A percentile compares a stretch with the other conserved stretches of the same genome.
Conservation (phyloP, 1,139 yeast genomes). For the Spathaspora jeffriesii region DNA sequence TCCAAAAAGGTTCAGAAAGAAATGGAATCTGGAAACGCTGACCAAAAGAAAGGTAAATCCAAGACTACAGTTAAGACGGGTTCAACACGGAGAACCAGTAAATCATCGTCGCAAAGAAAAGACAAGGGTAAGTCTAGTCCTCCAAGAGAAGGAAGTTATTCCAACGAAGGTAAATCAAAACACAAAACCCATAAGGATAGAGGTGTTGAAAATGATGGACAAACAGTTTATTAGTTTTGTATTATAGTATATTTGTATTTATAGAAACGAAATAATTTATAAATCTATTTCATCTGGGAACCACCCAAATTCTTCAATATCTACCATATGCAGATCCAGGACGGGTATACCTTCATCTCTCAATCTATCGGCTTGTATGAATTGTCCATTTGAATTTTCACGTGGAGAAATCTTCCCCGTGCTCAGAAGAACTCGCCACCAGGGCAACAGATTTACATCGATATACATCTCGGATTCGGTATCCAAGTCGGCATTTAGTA, state of each 20-base stretch:
- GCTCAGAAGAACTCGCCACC: conserved; percentile 79
- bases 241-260: conserved; percentile 1
- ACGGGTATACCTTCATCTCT: conserved; percentile 51
- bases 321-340: conserved; percentile 36
- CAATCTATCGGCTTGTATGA: conserved; percentile 48
- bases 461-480: conserved; percentile 18
- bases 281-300: conserved; percentile 53
- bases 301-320: conserved; percentile 61
- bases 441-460: conserved; percentile 51
- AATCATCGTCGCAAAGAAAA: background rate
- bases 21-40: conserved; percentile 18
- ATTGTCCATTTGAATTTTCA: conserved; percentile 40
- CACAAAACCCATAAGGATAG: conserved; percentile 3
- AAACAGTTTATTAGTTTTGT: conserved; percentile 2
- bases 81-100: background rate
- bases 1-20: conserved; percentile 57
- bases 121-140: conserved; percentile 1
- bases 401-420: conserved; percentile 64
- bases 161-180: conserved; percentile 1
- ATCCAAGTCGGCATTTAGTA: conserved; percentile 21
- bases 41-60: conserved; percentile 4
- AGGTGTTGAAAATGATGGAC: background rate
- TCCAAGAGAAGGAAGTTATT: background rate
- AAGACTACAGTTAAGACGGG: conserved; percentile 4
- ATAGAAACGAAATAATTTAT: conserved; percentile 7